Evolutionary conservation across 192 early-diverging fungal species (phyloP), one percentile per base, ranked within the genome.

Genomic region (Lunasporangiospora selenospora): DNA sequence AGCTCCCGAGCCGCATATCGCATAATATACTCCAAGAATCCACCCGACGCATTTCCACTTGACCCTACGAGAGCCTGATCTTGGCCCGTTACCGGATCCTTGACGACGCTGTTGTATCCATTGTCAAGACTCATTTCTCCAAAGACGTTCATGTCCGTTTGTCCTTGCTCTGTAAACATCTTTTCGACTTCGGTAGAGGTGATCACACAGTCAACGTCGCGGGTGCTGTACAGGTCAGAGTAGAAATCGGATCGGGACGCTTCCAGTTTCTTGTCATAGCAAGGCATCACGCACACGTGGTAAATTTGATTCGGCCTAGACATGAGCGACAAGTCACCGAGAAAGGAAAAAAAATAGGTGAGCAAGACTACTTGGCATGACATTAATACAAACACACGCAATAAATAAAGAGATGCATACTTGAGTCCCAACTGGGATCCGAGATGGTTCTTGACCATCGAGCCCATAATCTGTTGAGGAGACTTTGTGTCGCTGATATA

Each of bases 261-360:
- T 77, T 99, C 98, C 16, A 99, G 85, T 77, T 99, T 99, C 71
- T 98, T 99, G 76, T 99, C 98, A 57, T 95, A 99, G 77, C 98
- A 99, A 31, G 96, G 96, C 98, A 98, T 98, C 24, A 99, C 81
- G 3, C 91, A 79, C 12, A 98, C 91, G 69, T 99, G 98, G 70
- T 95, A 98, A 24, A 98, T 89, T 45, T 80, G 82, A 65, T 93
- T 81, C 4, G 93, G 91, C 18, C 66, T 75, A 36, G 39, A 38
- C 6, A 21, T 23, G 48, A 15, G 3, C 32, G 49, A 44, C 37
- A 48, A 26, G 7, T 7, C 6, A 13, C 46, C 6, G 32, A 24
- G 16, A 18, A 5, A 11, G 21, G 47, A 2, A n/a, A 38, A 23
- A 29, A 26, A 24, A 26, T 2, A 53, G 31, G 30, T 38, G 32